These are phyloP conservation scores for Bolboschoenoplectus hybrid DNA, from an alignment of 202 grass and related monocot species.

Conservation along the genomic window DNA sequence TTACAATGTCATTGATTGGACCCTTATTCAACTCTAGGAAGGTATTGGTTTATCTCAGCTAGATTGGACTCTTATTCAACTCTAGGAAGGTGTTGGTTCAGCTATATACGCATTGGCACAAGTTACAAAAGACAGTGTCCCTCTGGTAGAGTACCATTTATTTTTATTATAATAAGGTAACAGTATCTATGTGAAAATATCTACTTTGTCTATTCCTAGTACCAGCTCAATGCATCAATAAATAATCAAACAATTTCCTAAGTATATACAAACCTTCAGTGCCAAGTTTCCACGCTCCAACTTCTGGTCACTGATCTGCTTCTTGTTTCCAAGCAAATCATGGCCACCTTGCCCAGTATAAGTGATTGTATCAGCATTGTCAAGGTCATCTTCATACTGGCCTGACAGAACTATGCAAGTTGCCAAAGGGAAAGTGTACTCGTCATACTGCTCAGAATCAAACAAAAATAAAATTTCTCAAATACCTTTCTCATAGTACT, in stretches of 20 bases:
- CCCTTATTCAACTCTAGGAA: background rate
- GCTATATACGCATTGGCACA: background rate
- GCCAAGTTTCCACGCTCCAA: slow-evolving; percentile 82
- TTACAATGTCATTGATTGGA: background rate
- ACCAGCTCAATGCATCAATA: background rate
- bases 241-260: background rate
- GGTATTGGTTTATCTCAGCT: too few relatives aligned
- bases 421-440: slow-evolving; percentile 72
- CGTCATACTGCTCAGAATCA: slow-evolving; percentile 52
- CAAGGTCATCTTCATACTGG: slow-evolving; percentile 91
- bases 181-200: background rate
- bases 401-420: slow-evolving; percentile 85
- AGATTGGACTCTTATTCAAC: background rate
- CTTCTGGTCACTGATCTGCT: slow-evolving; percentile 75
- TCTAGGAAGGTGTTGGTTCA: background rate
- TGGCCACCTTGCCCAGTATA: slow-evolving; percentile 96
- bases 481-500: background rate
- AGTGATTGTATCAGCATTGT: slow-evolving; percentile 78
- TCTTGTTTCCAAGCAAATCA: slow-evolving; percentile 90
- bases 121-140: background rate
- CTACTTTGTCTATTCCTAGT: background rate
- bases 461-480: slow-evolving; percentile 28
- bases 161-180: background rate
- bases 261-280: slow-evolving; percentile 53
- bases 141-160: background rate